Evolutionary conservation across 345 rosid species (phyloP).

Genomic region (Raphanus sativus): DNA sequence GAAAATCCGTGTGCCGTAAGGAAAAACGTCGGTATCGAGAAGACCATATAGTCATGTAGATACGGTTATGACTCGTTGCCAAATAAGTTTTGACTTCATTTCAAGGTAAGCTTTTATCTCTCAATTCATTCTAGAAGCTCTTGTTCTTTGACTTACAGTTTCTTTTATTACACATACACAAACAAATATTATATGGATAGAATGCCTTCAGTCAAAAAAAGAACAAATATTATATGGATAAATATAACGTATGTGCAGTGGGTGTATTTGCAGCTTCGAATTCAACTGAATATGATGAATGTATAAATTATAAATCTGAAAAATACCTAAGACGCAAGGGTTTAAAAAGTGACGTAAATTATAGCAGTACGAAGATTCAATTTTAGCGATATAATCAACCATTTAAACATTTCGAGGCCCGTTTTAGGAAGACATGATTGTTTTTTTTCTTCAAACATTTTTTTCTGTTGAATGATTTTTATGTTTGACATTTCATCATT

Average conservation of each 20-base stretch:
- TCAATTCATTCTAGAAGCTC: conserved; percentile 35
- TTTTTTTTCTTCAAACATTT: neutral
- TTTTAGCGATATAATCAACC: neutral
- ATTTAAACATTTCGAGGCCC: neutral
- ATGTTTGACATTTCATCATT: neutral
- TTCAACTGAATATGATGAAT: neutral
- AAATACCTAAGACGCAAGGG: neutral
- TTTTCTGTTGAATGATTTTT: neutral
- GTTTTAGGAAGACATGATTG: neutral
- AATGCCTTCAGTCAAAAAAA: too few relatives aligned
- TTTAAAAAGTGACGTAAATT: neutral
- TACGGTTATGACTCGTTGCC: conserved; percentile 25
- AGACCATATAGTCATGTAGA: neutral
- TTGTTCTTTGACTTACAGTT: conserved; percentile 35
- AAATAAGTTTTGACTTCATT: conserved; percentile 31
- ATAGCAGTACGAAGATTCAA: neutral
- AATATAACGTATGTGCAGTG: neutral
- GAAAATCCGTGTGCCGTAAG: conserved; percentile 27
- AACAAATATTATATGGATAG: too few relatives aligned
- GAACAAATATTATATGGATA: neutral
- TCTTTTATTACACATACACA: neutral
- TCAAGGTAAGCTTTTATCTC: conserved; percentile 8
- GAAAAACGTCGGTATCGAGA: conserved; percentile 28
- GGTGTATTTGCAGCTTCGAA: conserved; percentile 10
- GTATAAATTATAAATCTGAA: neutral